These are phyloP conservation scores for Moringa oleifera DNA, from an alignment of 345 rosid species.

Conservation along the genomic window DNA sequence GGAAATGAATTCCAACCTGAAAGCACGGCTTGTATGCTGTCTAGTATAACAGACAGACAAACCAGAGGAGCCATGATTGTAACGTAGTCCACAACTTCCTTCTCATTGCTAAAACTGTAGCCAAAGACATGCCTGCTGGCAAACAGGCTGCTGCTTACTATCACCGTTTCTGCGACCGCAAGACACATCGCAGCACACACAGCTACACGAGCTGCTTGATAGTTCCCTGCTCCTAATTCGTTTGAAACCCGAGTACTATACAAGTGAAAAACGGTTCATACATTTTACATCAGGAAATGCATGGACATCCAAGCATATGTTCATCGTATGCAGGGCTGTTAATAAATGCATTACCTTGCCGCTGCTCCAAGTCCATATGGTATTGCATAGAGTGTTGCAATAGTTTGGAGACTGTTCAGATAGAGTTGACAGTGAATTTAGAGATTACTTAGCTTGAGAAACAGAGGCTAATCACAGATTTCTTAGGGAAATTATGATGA, in stretches of 20 bases:
- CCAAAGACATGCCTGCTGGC: constrained; percentile 28
- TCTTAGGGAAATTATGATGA: too few relatives aligned
- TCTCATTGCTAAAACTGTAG: constrained; percentile 30
- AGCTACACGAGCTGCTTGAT: constrained; percentile 26
- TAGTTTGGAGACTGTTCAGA: constrained; percentile 1
- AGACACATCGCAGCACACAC: constrained; percentile 18
- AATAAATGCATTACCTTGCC: too few relatives aligned
- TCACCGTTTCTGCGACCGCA: constrained; percentile 18
- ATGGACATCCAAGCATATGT: neutral
- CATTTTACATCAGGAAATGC: neutral
- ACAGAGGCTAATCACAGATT: neutral
- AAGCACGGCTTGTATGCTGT: constrained; percentile 36
- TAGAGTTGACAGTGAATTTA: neutral
- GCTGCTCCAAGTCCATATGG: neutral
- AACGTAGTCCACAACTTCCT: constrained; percentile 31
- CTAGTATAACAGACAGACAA: constrained; percentile 30
- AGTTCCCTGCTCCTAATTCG: constrained; percentile 46
- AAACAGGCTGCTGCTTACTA: constrained; percentile 23
- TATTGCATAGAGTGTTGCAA: neutral
- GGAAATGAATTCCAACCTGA: constrained; percentile 30
- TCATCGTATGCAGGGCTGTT: too few relatives aligned
- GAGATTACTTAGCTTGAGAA: neutral
- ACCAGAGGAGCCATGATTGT: constrained; percentile 34
- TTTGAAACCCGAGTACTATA: constrained; percentile 41
- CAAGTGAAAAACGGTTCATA: neutral